Conservation (phyloP, 805 yeast genomes). For the Barnettozyma populi region DNA sequence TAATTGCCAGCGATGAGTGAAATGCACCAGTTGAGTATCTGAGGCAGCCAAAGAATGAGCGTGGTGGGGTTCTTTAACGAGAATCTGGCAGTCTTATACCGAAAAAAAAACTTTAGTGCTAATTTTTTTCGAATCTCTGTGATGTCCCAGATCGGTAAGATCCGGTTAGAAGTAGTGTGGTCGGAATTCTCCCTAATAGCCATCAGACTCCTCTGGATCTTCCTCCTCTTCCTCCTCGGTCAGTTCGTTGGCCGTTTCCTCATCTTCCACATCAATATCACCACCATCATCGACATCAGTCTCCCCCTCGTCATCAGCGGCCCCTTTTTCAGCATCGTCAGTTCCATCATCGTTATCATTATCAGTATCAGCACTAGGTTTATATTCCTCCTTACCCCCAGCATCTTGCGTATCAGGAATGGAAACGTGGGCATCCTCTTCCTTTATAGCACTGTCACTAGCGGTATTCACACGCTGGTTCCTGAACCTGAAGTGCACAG, state of each 20-base stretch:
- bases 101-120: background rate
- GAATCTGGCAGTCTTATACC: background rate
- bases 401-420: background rate
- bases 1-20: background rate
- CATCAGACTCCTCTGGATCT: constrained; percentile 2
- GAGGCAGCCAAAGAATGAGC: background rate
- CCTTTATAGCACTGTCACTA: background rate
- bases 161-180: constrained; percentile 1
- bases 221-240: constrained; percentile 8
- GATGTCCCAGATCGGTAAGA: constrained; percentile 1
- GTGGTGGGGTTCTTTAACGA: background rate
- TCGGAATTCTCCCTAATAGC: background rate
- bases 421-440: background rate
- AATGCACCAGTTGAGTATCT: background rate
- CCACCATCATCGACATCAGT: constrained; percentile 2
- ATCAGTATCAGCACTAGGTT: constrained; percentile 1
- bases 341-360: constrained; percentile 11
- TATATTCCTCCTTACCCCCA: constrained; percentile 2
- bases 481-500: constrained; percentile 10
- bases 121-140: constrained; percentile 1
- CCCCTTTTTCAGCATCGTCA: background rate
- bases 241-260: constrained; percentile 7
- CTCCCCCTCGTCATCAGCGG: background rate
- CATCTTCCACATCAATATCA: constrained; percentile 2
- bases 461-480: background rate